Percentiles rank a stretch among this genome's conserved stretches.
These are phyloP conservation scores for Saccharomycopsis sp. DNA, from an alignment of 805 yeast genomes.

Conservation along the genomic window DNA sequence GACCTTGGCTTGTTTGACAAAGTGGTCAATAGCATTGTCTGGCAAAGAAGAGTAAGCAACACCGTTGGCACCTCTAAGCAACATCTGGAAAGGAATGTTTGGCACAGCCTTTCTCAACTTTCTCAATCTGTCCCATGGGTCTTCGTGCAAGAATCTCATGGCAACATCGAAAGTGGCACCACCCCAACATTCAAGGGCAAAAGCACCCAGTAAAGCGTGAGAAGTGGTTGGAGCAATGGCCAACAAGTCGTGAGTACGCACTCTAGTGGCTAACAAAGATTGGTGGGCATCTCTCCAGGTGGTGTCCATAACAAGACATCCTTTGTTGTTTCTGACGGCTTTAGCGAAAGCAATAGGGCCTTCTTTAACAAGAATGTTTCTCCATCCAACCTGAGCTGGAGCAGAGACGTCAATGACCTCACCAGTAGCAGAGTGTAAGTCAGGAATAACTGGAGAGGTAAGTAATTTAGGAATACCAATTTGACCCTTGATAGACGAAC, in stretches of 20 bases:
- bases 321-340: constrained; percentile 76
- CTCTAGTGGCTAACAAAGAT: constrained; percentile 93
- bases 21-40: constrained; percentile 97
- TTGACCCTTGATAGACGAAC: constrained; percentile 94
- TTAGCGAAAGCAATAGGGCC: constrained; percentile 91
- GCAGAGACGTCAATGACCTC: constrained; percentile 49
- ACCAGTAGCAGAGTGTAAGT: constrained; percentile 50
- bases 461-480: constrained; percentile 80
- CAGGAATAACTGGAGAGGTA: constrained; percentile 72
- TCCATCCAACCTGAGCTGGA: constrained; percentile 78
- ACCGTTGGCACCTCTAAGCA: constrained; percentile 98
- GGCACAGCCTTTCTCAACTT: constrained; percentile 86
- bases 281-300: constrained; percentile 99
- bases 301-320: constrained; percentile 93
- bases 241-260: constrained; percentile 85
- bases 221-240: constrained; percentile 94
- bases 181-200: constrained; percentile 99
- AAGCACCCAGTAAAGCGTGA: constrained; percentile 81
- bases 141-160: constrained; percentile 97
- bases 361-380: constrained; percentile 72
- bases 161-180: constrained; percentile 99
- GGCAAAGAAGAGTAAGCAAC: constrained; percentile 97
- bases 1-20: constrained; percentile 89
- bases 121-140: constrained; percentile 96
- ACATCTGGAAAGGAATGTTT: constrained; percentile 98